phyloP scores from a whole-genome alignment of 225 moss, liverwort and hornwort genomes.

The Antitrichia curtipendula region DNA sequence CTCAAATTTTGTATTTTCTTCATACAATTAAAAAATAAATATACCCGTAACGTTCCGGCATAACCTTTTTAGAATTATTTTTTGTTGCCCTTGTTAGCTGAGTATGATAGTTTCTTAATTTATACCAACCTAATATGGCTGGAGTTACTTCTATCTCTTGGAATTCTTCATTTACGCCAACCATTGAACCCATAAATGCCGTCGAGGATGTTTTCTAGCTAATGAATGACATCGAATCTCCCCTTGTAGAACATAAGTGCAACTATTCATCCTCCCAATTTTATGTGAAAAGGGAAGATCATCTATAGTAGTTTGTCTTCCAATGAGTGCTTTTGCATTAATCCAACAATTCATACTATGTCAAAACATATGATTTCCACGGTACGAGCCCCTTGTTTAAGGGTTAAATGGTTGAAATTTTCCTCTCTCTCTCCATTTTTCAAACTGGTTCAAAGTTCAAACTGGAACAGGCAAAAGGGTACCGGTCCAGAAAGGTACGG shows the following conservation, averaged over 20 bases:
- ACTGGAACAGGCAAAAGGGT: not conserved
- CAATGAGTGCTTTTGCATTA: too few species aligned
- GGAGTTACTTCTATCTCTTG: not conserved
- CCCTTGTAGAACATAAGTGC: too few species aligned
- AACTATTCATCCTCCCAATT: too few species aligned
- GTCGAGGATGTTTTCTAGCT: too few species aligned
- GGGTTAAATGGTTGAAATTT: too few species aligned
- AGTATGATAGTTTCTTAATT: not conserved
- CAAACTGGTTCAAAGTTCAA: not conserved
- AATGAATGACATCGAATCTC: too few species aligned
- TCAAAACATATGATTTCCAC: too few species aligned
- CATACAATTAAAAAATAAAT: not conserved
- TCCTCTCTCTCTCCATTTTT: not conserved
- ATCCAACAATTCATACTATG: too few species aligned
- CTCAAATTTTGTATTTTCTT: not conserved
- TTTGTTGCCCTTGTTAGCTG: accelerated
- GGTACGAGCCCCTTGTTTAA: too few species aligned
- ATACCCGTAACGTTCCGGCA: accelerated
- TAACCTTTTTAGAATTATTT: not conserved
- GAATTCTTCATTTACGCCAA: not conserved
- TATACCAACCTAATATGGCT: not conserved
- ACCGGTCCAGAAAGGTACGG: not conserved
- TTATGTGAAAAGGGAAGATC: too few species aligned
- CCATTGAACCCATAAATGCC: too few species aligned
- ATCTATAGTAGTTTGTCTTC: too few species aligned